These are phyloP conservation scores for Serendipita sp. DNA, from an alignment of 1,284 basidiomycete species.

Conservation along the genomic window DNA sequence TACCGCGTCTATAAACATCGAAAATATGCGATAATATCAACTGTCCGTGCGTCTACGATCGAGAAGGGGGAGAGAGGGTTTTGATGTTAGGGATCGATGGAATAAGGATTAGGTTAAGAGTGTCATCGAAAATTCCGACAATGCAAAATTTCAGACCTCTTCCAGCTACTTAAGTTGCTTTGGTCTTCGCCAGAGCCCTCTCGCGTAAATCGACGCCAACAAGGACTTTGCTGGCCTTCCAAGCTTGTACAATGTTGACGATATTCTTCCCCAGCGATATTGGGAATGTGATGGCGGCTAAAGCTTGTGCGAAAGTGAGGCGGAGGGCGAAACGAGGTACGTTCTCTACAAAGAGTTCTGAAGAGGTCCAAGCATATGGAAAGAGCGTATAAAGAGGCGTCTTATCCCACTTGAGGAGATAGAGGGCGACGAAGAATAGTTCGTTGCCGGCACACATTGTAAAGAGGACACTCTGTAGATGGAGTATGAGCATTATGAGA, in stretches of 20 bases:
- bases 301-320: slow-evolving; percentile 70
- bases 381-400: slow-evolving; percentile 36
- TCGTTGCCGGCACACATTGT: slow-evolving; percentile 95
- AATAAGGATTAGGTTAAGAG: too few species aligned
- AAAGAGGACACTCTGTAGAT: slow-evolving; percentile 39
- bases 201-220: slow-evolving; percentile 83
- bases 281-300: slow-evolving; percentile 55
- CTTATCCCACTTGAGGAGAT: slow-evolving; percentile 80
- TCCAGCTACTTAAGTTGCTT: neutral
- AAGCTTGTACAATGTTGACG: slow-evolving; percentile 93
- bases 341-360: slow-evolving; percentile 10
- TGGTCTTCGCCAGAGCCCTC: slow-evolving; percentile 35
- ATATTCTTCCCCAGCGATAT: slow-evolving; percentile 79
- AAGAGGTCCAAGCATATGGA: slow-evolving; percentile 15
- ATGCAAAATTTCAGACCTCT: too few species aligned
- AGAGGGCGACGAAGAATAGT: slow-evolving; percentile 89
- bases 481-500: too few species aligned
- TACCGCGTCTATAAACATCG: neutral
- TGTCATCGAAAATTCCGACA: too few species aligned
- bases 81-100: too few species aligned
- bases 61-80: too few species aligned
- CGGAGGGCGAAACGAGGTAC: slow-evolving; percentile 18
- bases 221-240: slow-evolving; percentile 89
- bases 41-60: neutral
- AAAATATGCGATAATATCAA: neutral